phyloP scores from a whole-genome alignment of 177 flowering plant genomes.

The Telopea speciosissima region DNA sequence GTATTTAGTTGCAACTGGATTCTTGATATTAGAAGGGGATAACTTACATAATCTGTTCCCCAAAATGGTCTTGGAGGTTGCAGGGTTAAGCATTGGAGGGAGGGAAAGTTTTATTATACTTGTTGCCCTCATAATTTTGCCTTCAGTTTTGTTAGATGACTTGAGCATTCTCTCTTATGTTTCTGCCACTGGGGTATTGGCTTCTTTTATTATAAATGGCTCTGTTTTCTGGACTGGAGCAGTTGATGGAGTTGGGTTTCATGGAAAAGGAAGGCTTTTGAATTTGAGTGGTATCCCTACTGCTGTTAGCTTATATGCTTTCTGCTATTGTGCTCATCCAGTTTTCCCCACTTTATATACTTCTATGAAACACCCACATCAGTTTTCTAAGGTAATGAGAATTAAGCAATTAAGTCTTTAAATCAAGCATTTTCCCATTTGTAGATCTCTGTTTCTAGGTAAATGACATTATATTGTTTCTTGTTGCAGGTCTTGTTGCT shows the following conservation, averaged over 20 bases:
- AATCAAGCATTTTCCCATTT: too few relatives aligned
- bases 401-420: too few relatives aligned
- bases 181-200: constrained; percentile 59
- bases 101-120: constrained; percentile 35
- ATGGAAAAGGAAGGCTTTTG: constrained; percentile 26
- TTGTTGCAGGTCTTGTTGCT: constrained; percentile 45
- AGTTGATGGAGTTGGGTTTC: constrained; percentile 45
- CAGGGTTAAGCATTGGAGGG: constrained; percentile 32
- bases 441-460: background rate
- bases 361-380: constrained; percentile 44
- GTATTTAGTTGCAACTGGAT: constrained; percentile 43
- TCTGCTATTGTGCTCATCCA: constrained; percentile 67
- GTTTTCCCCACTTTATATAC: constrained; percentile 64
- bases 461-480: too few relatives aligned
- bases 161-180: constrained; percentile 51
- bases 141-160: constrained; percentile 45
- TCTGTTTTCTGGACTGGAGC: constrained; percentile 44
- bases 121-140: constrained; percentile 41
- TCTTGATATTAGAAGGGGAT: constrained; percentile 53
- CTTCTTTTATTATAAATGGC: constrained; percentile 35
- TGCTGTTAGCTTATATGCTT: constrained; percentile 49
- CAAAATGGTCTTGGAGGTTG: constrained; percentile 17
- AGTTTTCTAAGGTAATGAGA: constrained; percentile 42
- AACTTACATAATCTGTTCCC: constrained; percentile 47
- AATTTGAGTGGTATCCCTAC: constrained; percentile 48